Percentiles rank a stretch among this genome's conserved stretches.
Conservation (phyloP, 2,329 filamentous ascomycete species). For the Beauveria brongniartii region DNA sequence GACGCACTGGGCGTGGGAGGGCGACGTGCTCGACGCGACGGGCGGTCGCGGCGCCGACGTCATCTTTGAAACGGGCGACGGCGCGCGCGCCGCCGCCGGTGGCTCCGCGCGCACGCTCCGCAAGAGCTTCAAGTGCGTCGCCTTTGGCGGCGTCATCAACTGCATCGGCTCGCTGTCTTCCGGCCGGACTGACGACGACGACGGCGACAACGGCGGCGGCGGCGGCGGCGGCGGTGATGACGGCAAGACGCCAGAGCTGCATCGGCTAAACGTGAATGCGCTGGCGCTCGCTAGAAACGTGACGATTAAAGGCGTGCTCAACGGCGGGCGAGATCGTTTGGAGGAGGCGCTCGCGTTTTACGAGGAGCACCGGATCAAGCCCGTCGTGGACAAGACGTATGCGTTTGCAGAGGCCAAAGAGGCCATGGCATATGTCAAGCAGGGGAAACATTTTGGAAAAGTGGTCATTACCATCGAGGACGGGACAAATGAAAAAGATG, state of each 20-base stretch:
- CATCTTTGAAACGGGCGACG: slow-evolving; percentile 48
- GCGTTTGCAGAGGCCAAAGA: slow-evolving; percentile 36
- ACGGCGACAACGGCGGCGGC: slow-evolving; percentile 14
- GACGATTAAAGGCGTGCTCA: slow-evolving; percentile 45
- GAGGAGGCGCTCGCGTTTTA: slow-evolving; percentile 46
- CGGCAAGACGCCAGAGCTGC: slow-evolving; percentile 18
- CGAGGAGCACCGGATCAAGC: slow-evolving; percentile 33
- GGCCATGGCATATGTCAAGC: slow-evolving; percentile 44
- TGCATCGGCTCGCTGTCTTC: slow-evolving; percentile 39
- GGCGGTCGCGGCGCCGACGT: slow-evolving; percentile 40
- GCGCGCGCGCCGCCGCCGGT: slow-evolving; percentile 18
- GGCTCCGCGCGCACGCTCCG: slow-evolving; percentile 33
- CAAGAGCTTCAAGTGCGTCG: slow-evolving; percentile 44
- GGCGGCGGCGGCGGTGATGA: slow-evolving; percentile 10
- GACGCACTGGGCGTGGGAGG: slow-evolving; percentile 43
- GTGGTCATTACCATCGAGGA: slow-evolving; percentile 37
- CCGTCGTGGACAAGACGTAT: slow-evolving; percentile 41
- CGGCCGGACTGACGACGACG: slow-evolving; percentile 45
- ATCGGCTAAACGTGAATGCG: slow-evolving; percentile 29
- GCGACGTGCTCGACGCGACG: slow-evolving; percentile 38
- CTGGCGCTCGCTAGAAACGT: slow-evolving; percentile 5
- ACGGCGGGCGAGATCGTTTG: slow-evolving; percentile 47
- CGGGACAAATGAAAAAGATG: no score
- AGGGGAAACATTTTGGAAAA: slow-evolving; percentile 50
- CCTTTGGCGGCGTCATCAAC: slow-evolving; percentile 47